phyloP scores from a whole-genome alignment of 1,284 basidiomycete species.

The Acaromyces ingoldii region DNA sequence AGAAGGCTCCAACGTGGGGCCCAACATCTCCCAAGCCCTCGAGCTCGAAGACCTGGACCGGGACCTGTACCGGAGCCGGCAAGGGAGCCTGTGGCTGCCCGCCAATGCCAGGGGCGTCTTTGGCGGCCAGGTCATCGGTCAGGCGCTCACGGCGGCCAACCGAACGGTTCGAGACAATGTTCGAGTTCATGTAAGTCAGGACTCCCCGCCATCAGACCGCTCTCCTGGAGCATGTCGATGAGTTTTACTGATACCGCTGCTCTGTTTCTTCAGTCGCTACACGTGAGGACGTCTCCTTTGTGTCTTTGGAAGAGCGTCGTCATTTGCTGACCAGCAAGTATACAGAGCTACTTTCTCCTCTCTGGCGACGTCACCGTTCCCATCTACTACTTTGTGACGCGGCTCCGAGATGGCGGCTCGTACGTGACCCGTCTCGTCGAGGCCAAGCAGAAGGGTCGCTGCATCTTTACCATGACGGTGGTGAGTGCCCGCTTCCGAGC shows the following conservation, averaged over 20 bases:
- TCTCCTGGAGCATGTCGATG: too few species aligned
- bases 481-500: background rate
- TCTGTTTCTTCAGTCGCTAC: constrained; percentile 2
- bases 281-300: too few species aligned
- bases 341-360: constrained; percentile 45
- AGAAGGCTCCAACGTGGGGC: constrained; percentile 23
- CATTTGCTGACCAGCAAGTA: too few species aligned
- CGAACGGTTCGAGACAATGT: constrained; percentile 33
- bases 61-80: constrained; percentile 30
- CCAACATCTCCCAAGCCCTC: constrained; percentile 12
- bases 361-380: constrained; percentile 30
- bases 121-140: constrained; percentile 46
- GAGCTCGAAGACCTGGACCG: constrained; percentile 38
- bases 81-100: constrained; percentile 32
- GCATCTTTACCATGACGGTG: constrained; percentile 41
- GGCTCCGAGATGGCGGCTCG: constrained; percentile 44
- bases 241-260: too few species aligned
- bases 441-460: constrained; percentile 31
- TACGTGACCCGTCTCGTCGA: constrained; percentile 45
- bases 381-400: constrained; percentile 40
- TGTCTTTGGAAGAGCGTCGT: too few species aligned
- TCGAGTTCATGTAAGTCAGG: constrained; percentile 25
- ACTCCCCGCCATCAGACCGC: too few species aligned
- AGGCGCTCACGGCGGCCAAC: constrained; percentile 35
- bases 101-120: constrained; percentile 44